phyloP scores from a whole-genome alignment of 2,329 filamentous ascomycete species.

The Pseudonectria foliicola region DNA sequence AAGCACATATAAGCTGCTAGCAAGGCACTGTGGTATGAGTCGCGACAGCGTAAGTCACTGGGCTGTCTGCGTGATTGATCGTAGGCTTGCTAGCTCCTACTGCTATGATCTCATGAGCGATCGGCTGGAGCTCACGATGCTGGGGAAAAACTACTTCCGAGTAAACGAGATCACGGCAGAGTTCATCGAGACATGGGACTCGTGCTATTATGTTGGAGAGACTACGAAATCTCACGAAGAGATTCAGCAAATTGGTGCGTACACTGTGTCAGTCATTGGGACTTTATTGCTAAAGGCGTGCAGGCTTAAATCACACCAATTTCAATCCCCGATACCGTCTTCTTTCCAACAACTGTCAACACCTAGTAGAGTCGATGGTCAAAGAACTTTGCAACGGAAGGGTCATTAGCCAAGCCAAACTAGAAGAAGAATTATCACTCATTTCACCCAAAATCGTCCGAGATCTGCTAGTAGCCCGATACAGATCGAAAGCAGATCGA shows the following conservation, averaged over 20 bases:
- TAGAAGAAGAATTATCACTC: slow-evolving; percentile 15
- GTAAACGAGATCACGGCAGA: slow-evolving; percentile 12
- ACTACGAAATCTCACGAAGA: slow-evolving; percentile 19
- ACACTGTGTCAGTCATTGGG: rapidly evolving
- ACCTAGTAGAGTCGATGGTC: slow-evolving; percentile 17
- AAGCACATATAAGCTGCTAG: slow-evolving; percentile 14
- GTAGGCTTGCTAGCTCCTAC: slow-evolving; percentile 13
- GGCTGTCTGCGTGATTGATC: slow-evolving; percentile 18
- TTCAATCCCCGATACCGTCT: slow-evolving; percentile 13
- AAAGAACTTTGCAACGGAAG: slow-evolving; percentile 20
- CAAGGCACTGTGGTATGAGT: slow-evolving; percentile 18
- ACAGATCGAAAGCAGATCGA: slow-evolving; percentile 11
- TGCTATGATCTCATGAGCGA: slow-evolving; percentile 22
- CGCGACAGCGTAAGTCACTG: slow-evolving; percentile 20
- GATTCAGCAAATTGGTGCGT: slow-evolving; percentile 16
- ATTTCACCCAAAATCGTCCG: slow-evolving; percentile 17
- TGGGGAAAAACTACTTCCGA: slow-evolving; percentile 20
- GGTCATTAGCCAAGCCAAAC: slow-evolving; percentile 17
- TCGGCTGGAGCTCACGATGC: slow-evolving; percentile 13
- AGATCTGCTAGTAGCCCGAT: slow-evolving; percentile 13
- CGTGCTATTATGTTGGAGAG: slow-evolving; percentile 20
- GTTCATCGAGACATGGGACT: slow-evolving; percentile 19
- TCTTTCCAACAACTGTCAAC: slow-evolving; percentile 19
- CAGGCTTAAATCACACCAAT: slow-evolving; percentile 12
- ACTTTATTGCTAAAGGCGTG: not conserved